A percentile compares a stretch with the other conserved stretches of the same genome.
Conservation (phyloP, 2,329 filamentous ascomycete genomes). For the Diaporthe eres region DNA sequence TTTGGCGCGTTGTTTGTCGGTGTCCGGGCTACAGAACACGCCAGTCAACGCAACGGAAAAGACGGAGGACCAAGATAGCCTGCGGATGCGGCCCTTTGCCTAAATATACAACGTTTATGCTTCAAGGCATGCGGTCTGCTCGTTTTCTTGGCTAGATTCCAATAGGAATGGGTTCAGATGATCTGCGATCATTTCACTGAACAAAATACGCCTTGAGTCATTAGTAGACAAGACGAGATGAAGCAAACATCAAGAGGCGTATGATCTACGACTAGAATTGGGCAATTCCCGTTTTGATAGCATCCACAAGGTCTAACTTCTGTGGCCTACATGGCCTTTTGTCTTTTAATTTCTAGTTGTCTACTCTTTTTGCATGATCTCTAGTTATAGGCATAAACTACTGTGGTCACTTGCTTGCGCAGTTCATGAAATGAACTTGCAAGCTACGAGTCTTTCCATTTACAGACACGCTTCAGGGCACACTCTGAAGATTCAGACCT, state of each 20-base stretch:
- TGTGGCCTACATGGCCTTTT: background rate
- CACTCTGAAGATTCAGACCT: too few relatives aligned
- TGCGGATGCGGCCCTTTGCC: background rate
- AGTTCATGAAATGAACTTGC: too few relatives aligned
- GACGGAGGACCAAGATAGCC: background rate
- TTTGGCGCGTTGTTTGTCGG: too few relatives aligned
- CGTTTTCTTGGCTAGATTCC: background rate
- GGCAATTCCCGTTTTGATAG: background rate
- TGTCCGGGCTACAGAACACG: background rate
- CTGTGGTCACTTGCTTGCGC: background rate
- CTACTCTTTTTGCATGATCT: background rate
- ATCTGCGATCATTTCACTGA: conserved; percentile 7
- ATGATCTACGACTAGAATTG: background rate
- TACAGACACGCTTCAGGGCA: too few relatives aligned
- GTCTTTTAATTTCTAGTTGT: background rate
- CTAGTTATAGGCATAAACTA: background rate
- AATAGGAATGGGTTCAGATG: background rate
- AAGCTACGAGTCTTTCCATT: too few relatives aligned
- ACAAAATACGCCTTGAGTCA: background rate
- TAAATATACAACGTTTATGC: background rate
- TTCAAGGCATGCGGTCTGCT: background rate
- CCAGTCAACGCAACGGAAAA: background rate
- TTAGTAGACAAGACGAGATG: background rate
- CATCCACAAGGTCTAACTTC: background rate
- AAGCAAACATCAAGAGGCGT: background rate